Evolutionary conservation across 2,329 filamentous ascomycete genomes (phyloP), one percentile per base, ranked within the genome.

Genomic region (Aureobasidium sp.): DNA sequence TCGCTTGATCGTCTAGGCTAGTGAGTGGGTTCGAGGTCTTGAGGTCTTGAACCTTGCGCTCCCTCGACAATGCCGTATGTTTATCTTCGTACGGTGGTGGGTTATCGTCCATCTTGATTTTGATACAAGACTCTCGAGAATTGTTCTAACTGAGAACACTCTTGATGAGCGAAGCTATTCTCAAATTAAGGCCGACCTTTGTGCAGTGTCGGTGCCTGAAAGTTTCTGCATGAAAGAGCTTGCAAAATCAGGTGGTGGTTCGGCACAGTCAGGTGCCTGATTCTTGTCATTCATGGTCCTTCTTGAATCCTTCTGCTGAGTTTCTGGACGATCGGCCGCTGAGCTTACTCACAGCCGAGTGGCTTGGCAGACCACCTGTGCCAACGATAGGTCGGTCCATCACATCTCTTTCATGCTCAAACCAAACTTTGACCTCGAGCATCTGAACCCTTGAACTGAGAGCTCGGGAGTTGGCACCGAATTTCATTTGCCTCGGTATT

Each of bases 61-160:
- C 35, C 27, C 38, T 25, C 24, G 21, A 30, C 55, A 19, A 14
- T 21, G 30, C 39, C 12, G 54, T 47, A 14, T 52, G 51, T 50
- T 55, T 58, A 11, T 63, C 62, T 29, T 66, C 62, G 55, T 67
- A 67, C 2, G 64, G 58, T 8, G 64, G 65, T 25, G 64, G 65
- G 5, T 22, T 29, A 14, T 53, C 54, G 10, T 27, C 39, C 48
- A 47, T 53, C 10, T 11, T 11, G 17, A 12, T 19, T 6, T 6
- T 38, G 4, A 35, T 35, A 3, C 32, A 35, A n/a, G 10, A n/a
- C 16, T 4, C 10, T 27, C 11, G 17, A 11, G 32, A n/a, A 22
- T 6, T 39, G 22, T n/a, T 16, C 11, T 12, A 17, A 16, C 5
- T 14, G 24, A 7, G 14, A 25, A n/a, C 22, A 14, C 19, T 37